phyloP scores from a whole-genome alignment of 148 eudicot genomes.

The Talinum fruticosum region DNA sequence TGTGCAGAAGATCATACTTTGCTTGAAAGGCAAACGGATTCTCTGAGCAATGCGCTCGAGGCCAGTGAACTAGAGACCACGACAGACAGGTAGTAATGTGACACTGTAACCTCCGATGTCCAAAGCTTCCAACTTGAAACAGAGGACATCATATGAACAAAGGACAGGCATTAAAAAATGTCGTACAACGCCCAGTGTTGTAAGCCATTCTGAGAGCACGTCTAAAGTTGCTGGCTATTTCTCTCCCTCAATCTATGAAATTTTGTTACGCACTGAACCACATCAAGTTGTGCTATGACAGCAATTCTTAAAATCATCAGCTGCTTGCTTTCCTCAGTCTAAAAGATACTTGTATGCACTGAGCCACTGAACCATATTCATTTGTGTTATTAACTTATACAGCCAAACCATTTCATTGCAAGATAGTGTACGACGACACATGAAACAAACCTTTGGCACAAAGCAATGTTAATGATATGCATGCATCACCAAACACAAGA shows the following conservation, averaged over 20 bases:
- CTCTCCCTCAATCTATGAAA: not conserved
- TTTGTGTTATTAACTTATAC: not conserved
- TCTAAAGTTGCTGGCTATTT: not conserved
- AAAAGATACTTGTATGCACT: conserved; percentile 1
- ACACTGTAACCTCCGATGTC: not conserved
- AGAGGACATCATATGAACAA: not conserved
- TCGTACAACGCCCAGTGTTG: not conserved
- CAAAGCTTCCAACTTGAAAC: not conserved
- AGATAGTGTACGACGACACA: not conserved
- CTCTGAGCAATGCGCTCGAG: not conserved
- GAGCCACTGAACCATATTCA: conserved; percentile 8
- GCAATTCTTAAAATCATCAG: not conserved
- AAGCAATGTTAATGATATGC: not conserved
- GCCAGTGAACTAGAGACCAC: not conserved
- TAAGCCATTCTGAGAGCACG: not conserved
- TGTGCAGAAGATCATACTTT: not conserved
- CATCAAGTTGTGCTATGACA: not conserved
- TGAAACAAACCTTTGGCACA: not conserved
- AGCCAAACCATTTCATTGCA: not conserved
- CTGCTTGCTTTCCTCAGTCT: not conserved
- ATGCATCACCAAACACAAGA: not conserved
- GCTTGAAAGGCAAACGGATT: not conserved
- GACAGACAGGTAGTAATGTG: not conserved
- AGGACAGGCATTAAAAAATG: not conserved
- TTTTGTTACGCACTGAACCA: not conserved